Evolutionary conservation across 2,329 filamentous ascomycete genomes (phyloP).

Genomic region (Macrophomina phaseolina): DNA sequence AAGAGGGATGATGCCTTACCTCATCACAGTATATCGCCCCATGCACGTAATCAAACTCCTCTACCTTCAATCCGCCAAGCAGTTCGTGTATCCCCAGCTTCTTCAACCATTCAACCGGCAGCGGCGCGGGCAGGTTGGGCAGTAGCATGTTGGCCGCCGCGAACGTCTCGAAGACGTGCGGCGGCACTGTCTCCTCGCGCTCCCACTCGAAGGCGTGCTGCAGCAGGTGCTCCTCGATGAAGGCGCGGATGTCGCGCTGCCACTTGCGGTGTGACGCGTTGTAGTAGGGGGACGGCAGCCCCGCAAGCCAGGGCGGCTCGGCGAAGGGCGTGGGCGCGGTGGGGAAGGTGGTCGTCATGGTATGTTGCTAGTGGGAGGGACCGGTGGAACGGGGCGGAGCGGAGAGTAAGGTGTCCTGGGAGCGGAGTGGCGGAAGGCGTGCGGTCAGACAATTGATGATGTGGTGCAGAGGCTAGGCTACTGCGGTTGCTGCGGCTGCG

Average conservation of each 20-base stretch:
- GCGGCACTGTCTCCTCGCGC: conserved; percentile 65
- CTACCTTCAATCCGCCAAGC: conserved; percentile 68
- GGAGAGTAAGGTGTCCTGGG: not conserved
- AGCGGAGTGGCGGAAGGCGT: not conserved
- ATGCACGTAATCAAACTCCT: conserved; percentile 77
- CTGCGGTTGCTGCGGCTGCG: not conserved
- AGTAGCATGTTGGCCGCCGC: conserved; percentile 71
- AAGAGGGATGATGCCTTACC: conserved; percentile 38
- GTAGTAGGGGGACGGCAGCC: conserved; percentile 75
- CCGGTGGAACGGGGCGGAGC: conserved; percentile 2
- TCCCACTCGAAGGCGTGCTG: conserved; percentile 74
- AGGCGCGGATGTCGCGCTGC: conserved; percentile 71
- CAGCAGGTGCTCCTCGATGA: conserved; percentile 67
- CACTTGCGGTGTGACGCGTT: conserved; percentile 68
- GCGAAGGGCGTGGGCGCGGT: conserved; percentile 64
- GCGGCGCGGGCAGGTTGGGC: conserved; percentile 70
- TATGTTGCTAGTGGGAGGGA: not conserved
- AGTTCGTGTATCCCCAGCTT: conserved; percentile 70
- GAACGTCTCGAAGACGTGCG: conserved; percentile 69
- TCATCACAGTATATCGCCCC: conserved; percentile 74
- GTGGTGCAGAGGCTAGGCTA: too few relatives aligned
- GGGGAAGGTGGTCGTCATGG: conserved; percentile 23
- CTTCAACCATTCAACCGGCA: conserved; percentile 72
- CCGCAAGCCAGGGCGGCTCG: conserved; percentile 73
- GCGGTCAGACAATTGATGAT: too few relatives aligned